Evolutionary conservation across 441 rosid species (phyloP), one percentile per base, ranked within the genome.

Genomic region (Gossypium davidsonii): DNA sequence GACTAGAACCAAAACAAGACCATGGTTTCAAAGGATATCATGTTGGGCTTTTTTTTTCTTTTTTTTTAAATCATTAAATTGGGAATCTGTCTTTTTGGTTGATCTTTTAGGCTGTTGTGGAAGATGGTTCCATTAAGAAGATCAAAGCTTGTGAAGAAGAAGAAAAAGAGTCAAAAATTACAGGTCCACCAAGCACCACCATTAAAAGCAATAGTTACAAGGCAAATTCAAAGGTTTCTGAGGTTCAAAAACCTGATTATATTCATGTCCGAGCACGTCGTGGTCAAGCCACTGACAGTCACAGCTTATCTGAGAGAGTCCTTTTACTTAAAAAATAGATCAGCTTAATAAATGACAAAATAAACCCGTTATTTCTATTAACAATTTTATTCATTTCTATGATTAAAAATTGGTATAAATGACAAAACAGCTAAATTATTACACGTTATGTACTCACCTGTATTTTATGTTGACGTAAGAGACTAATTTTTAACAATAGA

Each of bases 281-380:
- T 3, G 98, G 98, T 17, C 97, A 93, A 79, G 98, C 97, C 73
- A 91, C 98, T 9, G 97, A 93, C 70, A 90, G 94, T 83, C 98
- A 93, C 74, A 93, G 97, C 85, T 78, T 93, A 73, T 97, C 98
- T 28, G 98, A 93, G 79, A 85, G 97, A 80, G 98, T 91, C 1
- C 4, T 0, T 28, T 28, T 4, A 4, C 6, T 28, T 0, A 28
- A 28, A 28, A 4, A 0, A 28, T 0, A 28, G 1, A 4, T 4
- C 0, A 28, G 4, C 0, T 28, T 3, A 0, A 0, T 28, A 28
- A 4, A 28, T 28, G 4, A 4, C 4, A 4, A 28, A 28, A 0
- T 0, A 28, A 28, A 28, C 0, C 31, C 0, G 1, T 28, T 0
- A 4, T 28, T 28, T 28, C 1, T 28, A 4, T 28, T 3, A 28